phyloP scores from a whole-genome alignment of 2,329 filamentous ascomycete genomes.

The Aspergillus novofumigatus region DNA sequence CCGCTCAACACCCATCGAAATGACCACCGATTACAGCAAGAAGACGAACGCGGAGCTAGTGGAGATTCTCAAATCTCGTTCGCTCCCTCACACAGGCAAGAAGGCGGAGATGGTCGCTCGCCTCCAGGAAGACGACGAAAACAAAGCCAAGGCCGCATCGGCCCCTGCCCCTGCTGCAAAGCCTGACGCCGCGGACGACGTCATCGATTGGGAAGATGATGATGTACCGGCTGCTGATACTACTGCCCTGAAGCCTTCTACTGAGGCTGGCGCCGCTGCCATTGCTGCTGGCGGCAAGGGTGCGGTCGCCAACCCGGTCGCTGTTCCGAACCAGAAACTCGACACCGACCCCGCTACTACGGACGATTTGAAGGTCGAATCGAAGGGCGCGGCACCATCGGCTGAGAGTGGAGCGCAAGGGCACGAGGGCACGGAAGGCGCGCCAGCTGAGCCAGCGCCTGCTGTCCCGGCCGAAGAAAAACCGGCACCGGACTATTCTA shows the following conservation, averaged over 20 bases:
- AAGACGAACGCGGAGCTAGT: slow-evolving; percentile 48
- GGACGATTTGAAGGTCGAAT: slow-evolving; percentile 35
- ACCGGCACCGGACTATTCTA: slow-evolving; percentile 36
- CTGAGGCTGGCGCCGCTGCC: slow-evolving; percentile 28
- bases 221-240: slow-evolving; percentile 27
- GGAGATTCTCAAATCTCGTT: slow-evolving; percentile 47
- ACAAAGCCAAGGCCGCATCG: slow-evolving; percentile 15
- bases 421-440: slow-evolving; percentile 13
- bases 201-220: slow-evolving; percentile 46
- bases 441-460: slow-evolving; percentile 16
- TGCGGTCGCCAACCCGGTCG: slow-evolving; percentile 35
- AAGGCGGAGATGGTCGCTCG: slow-evolving; percentile 48
- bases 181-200: slow-evolving; percentile 35
- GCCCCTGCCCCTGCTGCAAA: slow-evolving; percentile 19
- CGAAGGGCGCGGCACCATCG: slow-evolving; percentile 16
- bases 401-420: slow-evolving; percentile 8
- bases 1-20: slow-evolving; percentile 15
- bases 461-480: slow-evolving; percentile 26
- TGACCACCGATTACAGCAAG: slow-evolving; percentile 46
- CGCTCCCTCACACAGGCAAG: slow-evolving; percentile 46
- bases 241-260: slow-evolving; percentile 23
- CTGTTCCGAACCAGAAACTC: slow-evolving; percentile 38
- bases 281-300: slow-evolving; percentile 38
- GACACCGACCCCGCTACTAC: slow-evolving; percentile 36
- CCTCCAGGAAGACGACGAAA: slow-evolving; percentile 42